Base-by-base conservation (phyloP, 2,329 filamentous ascomycete genomes). In the Penicillium brasilianum region DNA sequence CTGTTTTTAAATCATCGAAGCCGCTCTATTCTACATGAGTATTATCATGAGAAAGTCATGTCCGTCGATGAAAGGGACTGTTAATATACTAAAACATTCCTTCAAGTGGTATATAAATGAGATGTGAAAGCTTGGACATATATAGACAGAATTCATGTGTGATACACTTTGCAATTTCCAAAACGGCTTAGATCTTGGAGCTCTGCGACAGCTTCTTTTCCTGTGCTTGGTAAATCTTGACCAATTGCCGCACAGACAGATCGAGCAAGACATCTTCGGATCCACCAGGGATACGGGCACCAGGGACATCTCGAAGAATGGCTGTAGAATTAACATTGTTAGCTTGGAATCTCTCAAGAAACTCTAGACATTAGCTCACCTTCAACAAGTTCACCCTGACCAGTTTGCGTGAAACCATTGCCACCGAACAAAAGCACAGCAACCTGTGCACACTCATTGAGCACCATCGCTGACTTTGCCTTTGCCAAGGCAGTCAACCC, bases 221-320 rank as follows among this genome's bases (percentile, higher is more conserved):
- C 57, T 77, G 70, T 1, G 68, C 65, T 43, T 74, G 69, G 55
- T 87, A 91, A 51, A 90, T 85, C 80, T 91, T 91, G 39, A 90
- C 87, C 60, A 91, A 75, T 73, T 92, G 89, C 14, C 89, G 78
- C 2, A 92, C 83, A 1, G 87, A 86, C 43, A 92, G 77, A 75
- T 92, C 89, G 11, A 91, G 78, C 78, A 92, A 81, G 1, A 92
- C 89, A 72, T 92, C 90, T 72, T 92, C 90, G 6, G 85, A 88
- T 1, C 90, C 89, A 54, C 89, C 89, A 0, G 88, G 87, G 48
- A 90, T 87, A 41, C 85, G 77, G 1, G 84, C 80, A 1, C 84
- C 86, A 1, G 86, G 85, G 0, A 89, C 87, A 69, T 90, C 87
- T 25, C 87, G 82, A 66, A 85, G 86, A 44, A 89, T 86, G 64